Conservation (phyloP, 2,329 filamentous ascomycete species). For the Microcyclospora tardicrescens region DNA sequence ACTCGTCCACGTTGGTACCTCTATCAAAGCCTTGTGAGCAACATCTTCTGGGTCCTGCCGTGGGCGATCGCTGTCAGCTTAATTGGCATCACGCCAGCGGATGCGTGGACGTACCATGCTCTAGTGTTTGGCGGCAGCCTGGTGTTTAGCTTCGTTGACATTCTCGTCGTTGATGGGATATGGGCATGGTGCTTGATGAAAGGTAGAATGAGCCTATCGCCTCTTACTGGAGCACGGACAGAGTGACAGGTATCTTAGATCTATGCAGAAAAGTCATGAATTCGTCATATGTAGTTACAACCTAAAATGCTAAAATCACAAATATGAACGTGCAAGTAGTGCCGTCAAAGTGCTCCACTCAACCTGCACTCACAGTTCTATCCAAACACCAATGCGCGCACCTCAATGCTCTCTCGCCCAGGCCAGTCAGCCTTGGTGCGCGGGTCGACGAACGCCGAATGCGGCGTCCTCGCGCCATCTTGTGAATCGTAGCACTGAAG, state of each 20-base stretch:
- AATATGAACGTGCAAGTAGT: too few relatives aligned
- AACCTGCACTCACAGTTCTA: conserved; percentile 1
- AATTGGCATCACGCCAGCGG: conserved; percentile 33
- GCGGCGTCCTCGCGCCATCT: conserved; percentile 39
- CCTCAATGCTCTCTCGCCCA: conserved; percentile 77
- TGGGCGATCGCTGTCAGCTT: conserved; percentile 54
- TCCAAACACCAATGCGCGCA: conserved; percentile 67
- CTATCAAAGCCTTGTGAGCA: conserved; percentile 52
- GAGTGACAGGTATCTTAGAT: too few relatives aligned
- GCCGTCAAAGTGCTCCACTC: too few relatives aligned
- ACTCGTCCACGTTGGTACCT: conserved; percentile 55
- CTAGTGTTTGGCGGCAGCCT: conserved; percentile 56
- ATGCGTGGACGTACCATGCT: conserved; percentile 55
- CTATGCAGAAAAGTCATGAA: too few relatives aligned
- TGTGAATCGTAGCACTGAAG: conserved; percentile 37
- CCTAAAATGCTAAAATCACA: too few relatives aligned
- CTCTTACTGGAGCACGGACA: not conserved
- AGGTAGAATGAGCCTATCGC: conserved; percentile 26
- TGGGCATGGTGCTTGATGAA: conserved; percentile 41
- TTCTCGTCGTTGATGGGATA: conserved; percentile 36
- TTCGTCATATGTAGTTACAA: too few relatives aligned
- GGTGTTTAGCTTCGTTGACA: conserved; percentile 51
- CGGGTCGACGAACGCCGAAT: conserved; percentile 70
- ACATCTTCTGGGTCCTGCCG: conserved; percentile 54
- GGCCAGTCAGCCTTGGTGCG: conserved; percentile 50